Evolutionary conservation across 345 rosid genomes (phyloP).

Genomic region (Noccaea bulbosa): DNA sequence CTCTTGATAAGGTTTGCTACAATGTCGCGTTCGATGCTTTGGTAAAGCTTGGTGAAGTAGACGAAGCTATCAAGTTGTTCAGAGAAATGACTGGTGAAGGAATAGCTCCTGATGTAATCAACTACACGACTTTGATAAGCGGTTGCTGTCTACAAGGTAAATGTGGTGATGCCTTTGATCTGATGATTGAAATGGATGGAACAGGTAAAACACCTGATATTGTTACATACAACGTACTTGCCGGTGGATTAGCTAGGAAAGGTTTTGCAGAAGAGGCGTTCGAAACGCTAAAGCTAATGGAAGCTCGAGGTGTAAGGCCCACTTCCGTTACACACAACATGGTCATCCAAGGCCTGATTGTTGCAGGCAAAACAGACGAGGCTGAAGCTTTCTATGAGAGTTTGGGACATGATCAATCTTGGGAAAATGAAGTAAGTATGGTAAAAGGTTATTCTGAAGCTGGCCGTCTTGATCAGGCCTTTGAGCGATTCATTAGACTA

Average conservation of each 20-base stretch:
- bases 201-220: constrained; percentile 56
- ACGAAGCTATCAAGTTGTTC: constrained; percentile 56
- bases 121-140: constrained; percentile 70
- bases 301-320: constrained; percentile 55
- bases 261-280: constrained; percentile 50
- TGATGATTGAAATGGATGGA: constrained; percentile 58
- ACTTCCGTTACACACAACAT: constrained; percentile 51
- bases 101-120: constrained; percentile 56
- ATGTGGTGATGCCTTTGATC: constrained; percentile 46
- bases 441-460: constrained; percentile 62
- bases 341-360: constrained; percentile 74
- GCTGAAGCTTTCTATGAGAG: constrained; percentile 60
- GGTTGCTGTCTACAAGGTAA: constrained; percentile 63
- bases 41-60: constrained; percentile 66
- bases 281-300: constrained; percentile 48
- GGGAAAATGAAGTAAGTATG: constrained; percentile 52
- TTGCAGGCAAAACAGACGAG: constrained; percentile 57
- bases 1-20: constrained; percentile 63
- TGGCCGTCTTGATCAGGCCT: constrained; percentile 50
- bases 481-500: constrained; percentile 48
- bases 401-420: constrained; percentile 44
- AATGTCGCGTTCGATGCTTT: constrained; percentile 58
- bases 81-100: constrained; percentile 58
- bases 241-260: constrained; percentile 58
- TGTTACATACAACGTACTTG: constrained; percentile 59